phyloP scores from a whole-genome alignment of 2,329 filamentous ascomycete genomes.

The Microdochium trichocladiopsis region DNA sequence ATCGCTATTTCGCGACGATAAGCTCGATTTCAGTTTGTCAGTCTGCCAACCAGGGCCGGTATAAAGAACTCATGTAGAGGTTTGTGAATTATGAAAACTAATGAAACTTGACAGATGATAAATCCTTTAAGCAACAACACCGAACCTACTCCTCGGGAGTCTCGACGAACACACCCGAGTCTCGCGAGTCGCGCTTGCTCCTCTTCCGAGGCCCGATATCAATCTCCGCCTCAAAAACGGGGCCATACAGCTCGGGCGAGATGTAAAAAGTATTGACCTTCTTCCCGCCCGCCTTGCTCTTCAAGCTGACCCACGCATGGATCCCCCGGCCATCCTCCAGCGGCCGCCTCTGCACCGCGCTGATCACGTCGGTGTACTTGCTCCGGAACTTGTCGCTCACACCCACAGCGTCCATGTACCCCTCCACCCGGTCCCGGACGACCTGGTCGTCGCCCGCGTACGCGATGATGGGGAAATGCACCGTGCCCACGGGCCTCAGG shows the following conservation, averaged over 20 bases:
- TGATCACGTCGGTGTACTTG: slow-evolving; percentile 6
- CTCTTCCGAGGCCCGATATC: not conserved
- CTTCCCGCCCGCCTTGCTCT: slow-evolving; percentile 4
- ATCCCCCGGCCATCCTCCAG: slow-evolving; percentile 4
- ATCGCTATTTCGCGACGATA: too few species aligned
- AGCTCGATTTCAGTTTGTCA: too few species aligned
- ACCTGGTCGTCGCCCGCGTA: slow-evolving; percentile 7
- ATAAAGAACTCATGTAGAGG: too few species aligned
- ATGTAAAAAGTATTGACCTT: slow-evolving; percentile 8
- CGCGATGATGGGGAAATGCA: slow-evolving; percentile 8
- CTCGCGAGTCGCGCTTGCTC: not conserved
- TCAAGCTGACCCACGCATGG: slow-evolving; percentile 10
- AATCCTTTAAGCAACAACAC: too few species aligned
- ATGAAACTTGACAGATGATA: too few species aligned
- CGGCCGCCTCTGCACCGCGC: slow-evolving; percentile 7
- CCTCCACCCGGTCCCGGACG: slow-evolving; percentile 5
- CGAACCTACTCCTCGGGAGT: not conserved
- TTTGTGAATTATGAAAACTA: too few species aligned
- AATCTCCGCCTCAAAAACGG: not conserved
- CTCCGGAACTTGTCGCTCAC: slow-evolving; percentile 2
- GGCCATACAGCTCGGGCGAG: slow-evolving; percentile 7
- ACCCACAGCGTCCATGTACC: slow-evolving; percentile 4
- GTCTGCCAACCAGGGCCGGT: too few species aligned
- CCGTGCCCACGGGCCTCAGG: slow-evolving; percentile 4
- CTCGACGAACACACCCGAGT: not conserved